Percentiles rank a stretch among this genome's conserved stretches.
Conservation (phyloP, 768 basidiomycete genomes). For the Lentinula edodes region DNA sequence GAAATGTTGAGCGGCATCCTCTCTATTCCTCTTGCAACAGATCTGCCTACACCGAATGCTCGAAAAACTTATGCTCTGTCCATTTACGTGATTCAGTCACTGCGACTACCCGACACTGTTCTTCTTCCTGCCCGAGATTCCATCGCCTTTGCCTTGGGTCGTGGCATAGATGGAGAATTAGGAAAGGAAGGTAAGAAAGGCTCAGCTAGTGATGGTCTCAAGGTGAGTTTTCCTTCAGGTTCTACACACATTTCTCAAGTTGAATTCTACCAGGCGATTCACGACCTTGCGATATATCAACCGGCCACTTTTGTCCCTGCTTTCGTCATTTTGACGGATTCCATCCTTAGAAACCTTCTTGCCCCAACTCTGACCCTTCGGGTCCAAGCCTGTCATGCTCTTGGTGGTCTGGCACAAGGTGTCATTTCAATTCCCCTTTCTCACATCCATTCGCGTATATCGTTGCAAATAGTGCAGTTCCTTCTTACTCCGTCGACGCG, state of each 20-base stretch:
- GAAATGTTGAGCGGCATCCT: conserved; percentile 59
- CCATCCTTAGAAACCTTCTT: conserved; percentile 57
- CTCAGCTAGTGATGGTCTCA: conserved; percentile 70
- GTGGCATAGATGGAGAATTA: conserved; percentile 78
- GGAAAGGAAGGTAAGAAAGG: conserved; percentile 91
- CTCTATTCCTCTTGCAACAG: conserved; percentile 64
- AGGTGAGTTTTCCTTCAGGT: conserved; percentile 36
- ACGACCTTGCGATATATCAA: conserved; percentile 59
- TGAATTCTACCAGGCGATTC: conserved; percentile 50
- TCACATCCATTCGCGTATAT: conserved; percentile 45
- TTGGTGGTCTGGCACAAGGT: conserved; percentile 62
- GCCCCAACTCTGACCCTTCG: conserved; percentile 63
- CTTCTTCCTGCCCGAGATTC: conserved; percentile 58
- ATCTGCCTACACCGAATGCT: conserved; percentile 74
- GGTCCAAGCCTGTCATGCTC: conserved; percentile 68
- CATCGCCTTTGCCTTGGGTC: conserved; percentile 65
- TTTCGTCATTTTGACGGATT: conserved; percentile 51
- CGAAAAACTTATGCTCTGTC: conserved; percentile 82
- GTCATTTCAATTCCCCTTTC: conserved; percentile 42
- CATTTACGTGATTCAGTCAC: conserved; percentile 68
- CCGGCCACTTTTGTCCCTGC: conserved; percentile 66
- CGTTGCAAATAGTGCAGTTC: conserved; percentile 35
- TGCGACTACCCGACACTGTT: conserved; percentile 59
- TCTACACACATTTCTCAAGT: conserved; percentile 9
- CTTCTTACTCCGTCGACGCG: conserved; percentile 37